phyloP scores from a whole-genome alignment of 139 green algal species.

The Mychonastes homosphaera region DNA sequence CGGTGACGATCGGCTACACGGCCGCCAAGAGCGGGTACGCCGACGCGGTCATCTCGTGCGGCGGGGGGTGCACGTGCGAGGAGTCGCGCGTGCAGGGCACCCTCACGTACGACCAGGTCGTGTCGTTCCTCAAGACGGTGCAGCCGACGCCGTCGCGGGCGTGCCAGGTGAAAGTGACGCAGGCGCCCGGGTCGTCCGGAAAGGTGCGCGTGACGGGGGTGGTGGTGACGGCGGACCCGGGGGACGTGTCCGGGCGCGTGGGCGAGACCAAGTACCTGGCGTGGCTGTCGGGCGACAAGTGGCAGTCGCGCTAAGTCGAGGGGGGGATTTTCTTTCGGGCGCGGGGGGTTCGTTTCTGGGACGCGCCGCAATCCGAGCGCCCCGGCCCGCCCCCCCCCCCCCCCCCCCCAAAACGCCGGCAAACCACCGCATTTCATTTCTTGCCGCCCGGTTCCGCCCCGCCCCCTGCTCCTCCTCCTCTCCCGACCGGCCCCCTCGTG shows the following conservation, averaged over 20 bases:
- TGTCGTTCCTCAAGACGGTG: slow-evolving; percentile 11
- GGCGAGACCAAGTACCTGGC: slow-evolving; percentile 21
- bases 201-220: slow-evolving; percentile 15
- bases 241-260: slow-evolving; percentile 8
- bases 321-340: too few relatives aligned
- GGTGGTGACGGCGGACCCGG: slow-evolving; percentile 11
- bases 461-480: too few relatives aligned
- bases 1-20: slow-evolving; percentile 14
- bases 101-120: slow-evolving; percentile 17
- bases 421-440: too few relatives aligned
- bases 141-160: background rate
- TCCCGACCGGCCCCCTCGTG: too few relatives aligned
- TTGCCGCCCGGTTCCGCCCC: too few relatives aligned
- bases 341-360: too few relatives aligned
- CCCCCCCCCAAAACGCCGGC: too few relatives aligned
- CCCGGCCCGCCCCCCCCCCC: too few relatives aligned
- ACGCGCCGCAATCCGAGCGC: too few relatives aligned
- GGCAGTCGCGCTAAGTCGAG: too few relatives aligned
- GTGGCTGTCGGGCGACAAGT: slow-evolving; percentile 13
- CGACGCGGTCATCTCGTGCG: slow-evolving; percentile 5
- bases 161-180: slow-evolving; percentile 16
- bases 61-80: slow-evolving; percentile 11
- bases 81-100: background rate
- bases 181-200: background rate
- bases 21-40: slow-evolving; percentile 6